Base-by-base conservation (phyloP, 2,329 filamentous ascomycete species). In the Sarocladiaceae sp. region DNA sequence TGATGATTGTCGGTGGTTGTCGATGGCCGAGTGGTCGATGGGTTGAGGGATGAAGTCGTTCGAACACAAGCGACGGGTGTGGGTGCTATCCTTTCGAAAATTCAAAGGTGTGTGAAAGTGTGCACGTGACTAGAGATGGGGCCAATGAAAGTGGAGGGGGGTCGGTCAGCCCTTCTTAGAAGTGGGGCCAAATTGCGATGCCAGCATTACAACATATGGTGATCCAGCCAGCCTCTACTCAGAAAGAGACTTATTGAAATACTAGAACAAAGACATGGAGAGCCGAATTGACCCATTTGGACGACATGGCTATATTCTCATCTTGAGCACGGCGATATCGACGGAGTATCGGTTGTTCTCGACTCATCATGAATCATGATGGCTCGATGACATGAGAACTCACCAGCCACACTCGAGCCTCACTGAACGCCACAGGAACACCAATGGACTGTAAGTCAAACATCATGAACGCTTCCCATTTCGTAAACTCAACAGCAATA, bases 1-100 rank as follows among this genome's bases (percentile, higher is more conserved):
- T 73, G 70, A 72, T 73, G 66, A 69, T 65, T 71, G 61, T 68
- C 64, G 64, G 64, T 68, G 64, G 60, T 64, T 59, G 64, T 67
- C 52, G 65, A 71, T 70, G 70, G 70, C 62, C 63, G 66, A 36
- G 62, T 69, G 68, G 66, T 71, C 67, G 65, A 64, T 68, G 60
- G 63, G 61, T 59, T 57, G 60, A 59, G 56, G 62, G 62, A 61
- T 68, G 63, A 67, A 65, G 62, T 64, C 63, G 44, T 48, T 44
- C 40, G 23, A 44, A 18, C n/a, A 31, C 26, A 22, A 20, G 44
- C 26, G n/a, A 33, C 13, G 4, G 7, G 28, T 31, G 44, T 48
- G 44, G 28, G 25, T 48, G 44, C 44, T 29, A 20, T 8, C 44
- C 44, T 29, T 48, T 48, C 28, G 44, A 33, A 48, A 48, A 48